Conservation (phyloP, 164 flowering plant species). For the Cinnamomum chago region DNA sequence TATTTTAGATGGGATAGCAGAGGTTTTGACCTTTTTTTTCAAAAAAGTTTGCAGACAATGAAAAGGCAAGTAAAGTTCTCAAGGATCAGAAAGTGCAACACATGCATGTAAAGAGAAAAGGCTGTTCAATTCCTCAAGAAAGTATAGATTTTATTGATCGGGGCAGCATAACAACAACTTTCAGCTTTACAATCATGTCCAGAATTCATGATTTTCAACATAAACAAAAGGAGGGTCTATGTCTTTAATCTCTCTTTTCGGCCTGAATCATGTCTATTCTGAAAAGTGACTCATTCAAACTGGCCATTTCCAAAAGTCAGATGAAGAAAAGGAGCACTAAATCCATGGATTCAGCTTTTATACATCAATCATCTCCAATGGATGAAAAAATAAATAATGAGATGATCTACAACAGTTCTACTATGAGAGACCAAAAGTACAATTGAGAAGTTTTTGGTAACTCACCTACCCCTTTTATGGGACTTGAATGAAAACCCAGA, state of each 20-base stretch:
- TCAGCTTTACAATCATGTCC: background rate
- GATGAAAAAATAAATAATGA: background rate
- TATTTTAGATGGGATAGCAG: background rate
- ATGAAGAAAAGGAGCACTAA: background rate
- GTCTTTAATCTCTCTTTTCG: background rate
- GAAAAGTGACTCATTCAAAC: background rate
- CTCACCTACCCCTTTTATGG: constrained; percentile 61
- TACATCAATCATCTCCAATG: background rate
- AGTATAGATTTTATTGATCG: background rate
- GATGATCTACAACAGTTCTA: background rate
- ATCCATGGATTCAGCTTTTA: background rate
- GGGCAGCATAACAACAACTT: background rate
- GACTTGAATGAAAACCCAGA: constrained; percentile 56
- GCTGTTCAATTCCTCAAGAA: background rate
- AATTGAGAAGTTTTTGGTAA: too few species aligned
- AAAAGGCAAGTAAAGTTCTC: background rate
- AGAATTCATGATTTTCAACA: constrained; percentile 1
- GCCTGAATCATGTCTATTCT: background rate
- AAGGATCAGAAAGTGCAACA: background rate
- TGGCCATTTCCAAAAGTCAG: background rate
- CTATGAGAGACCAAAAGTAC: too few species aligned
- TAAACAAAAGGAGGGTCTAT: background rate
- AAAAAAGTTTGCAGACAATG: background rate
- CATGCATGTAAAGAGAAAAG: background rate
- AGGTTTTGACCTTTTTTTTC: background rate